Conservation (phyloP, 2,329 filamentous ascomycete species). For the Colletotrichum sp. region DNA sequence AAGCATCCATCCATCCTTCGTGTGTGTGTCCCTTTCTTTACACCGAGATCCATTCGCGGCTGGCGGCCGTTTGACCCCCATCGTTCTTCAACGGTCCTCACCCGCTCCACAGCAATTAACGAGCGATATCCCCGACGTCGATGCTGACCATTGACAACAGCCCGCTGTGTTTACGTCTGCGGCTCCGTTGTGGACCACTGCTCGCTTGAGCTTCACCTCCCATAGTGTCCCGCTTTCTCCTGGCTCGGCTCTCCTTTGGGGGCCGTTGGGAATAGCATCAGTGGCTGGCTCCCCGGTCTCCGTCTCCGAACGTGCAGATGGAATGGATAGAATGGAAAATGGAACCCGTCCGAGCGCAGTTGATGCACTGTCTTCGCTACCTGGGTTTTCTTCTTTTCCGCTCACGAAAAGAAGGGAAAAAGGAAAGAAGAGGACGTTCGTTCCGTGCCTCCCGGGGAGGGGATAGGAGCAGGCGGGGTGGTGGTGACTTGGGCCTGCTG, state of each 20-base stretch:
- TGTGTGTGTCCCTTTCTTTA: neutral
- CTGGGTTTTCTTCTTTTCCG: neutral
- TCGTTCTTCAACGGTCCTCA: constrained; percentile 13
- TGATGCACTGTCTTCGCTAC: constrained; percentile 10
- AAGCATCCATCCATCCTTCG: neutral
- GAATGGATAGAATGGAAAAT: neutral
- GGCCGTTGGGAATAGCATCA: constrained; percentile 5
- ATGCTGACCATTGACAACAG: neutral
- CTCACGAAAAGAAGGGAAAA: neutral
- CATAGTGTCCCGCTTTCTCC: neutral
- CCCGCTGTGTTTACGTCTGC: neutral
- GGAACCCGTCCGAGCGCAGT: constrained; percentile 1
- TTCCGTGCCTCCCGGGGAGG: neutral
- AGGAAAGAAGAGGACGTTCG: neutral
- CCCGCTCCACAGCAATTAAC: constrained; percentile 4
- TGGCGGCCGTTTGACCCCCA: neutral
- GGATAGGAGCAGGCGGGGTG: neutral
- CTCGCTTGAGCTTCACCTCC: neutral
- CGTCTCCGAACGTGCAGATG: neutral
- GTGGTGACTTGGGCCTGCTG: neutral
- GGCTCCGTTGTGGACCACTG: constrained; percentile 3
- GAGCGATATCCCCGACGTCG: neutral
- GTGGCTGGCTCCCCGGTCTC: neutral
- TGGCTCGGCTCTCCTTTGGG: neutral
- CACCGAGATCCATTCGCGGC: neutral